Percentiles rank a stretch among this genome's conserved stretches.
Evolutionary conservation across 345 rosid genomes (phyloP).

Genomic region (Syzygium grande): DNA sequence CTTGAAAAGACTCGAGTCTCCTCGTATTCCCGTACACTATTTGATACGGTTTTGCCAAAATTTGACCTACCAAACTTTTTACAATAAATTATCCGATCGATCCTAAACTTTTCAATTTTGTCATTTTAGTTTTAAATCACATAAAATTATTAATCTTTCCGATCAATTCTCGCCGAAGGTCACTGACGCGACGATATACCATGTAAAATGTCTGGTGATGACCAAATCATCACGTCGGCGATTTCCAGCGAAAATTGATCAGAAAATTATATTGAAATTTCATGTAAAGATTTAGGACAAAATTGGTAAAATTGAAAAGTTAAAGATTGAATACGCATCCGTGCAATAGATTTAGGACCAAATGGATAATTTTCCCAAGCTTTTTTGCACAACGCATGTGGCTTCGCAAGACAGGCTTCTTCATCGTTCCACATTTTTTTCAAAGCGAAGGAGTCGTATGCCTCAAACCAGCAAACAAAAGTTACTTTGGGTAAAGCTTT

Average conservation of each 20-base stretch:
- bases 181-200: fast-evolving
- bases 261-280: too few relatives aligned
- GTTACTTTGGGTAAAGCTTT: neutral
- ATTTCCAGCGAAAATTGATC: too few relatives aligned
- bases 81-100: too few relatives aligned
- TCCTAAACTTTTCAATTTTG: fast-evolving
- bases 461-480: neutral
- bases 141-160: too few relatives aligned
- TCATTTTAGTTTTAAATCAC: too few relatives aligned
- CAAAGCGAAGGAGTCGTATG: neutral
- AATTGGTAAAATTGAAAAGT: too few relatives aligned
- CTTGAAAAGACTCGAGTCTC: too few relatives aligned
- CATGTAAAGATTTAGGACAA: fast-evolving
- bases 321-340: fast-evolving
- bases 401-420: neutral
- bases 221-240: fast-evolving
- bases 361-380: neutral
- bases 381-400: neutral
- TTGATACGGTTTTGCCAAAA: too few relatives aligned
- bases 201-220: fast-evolving
- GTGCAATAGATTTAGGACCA: fast-evolving
- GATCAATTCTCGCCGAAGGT: too few relatives aligned
- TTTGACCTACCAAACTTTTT: too few relatives aligned
- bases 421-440: neutral
- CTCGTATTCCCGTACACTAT: too few relatives aligned